phyloP scores from a whole-genome alignment of 1,284 basidiomycete genomes.

The Leccinum holopus region DNA sequence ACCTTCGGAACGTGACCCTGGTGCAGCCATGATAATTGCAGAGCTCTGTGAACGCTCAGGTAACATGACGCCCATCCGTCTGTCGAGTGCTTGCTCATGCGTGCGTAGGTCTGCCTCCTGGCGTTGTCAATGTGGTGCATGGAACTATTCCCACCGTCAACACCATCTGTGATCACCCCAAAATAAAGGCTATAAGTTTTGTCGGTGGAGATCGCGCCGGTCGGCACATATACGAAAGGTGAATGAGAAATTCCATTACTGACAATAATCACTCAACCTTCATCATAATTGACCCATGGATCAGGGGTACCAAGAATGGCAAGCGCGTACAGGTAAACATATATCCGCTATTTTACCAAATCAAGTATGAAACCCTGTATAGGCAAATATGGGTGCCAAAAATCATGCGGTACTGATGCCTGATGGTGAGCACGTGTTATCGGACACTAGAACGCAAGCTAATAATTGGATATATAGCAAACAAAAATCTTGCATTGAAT shows the following conservation, averaged over 20 bases:
- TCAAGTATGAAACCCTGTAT: conserved; percentile 10
- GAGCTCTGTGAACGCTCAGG: conserved; percentile 88
- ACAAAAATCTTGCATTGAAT: conserved; percentile 92
- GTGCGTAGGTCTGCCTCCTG: conserved; percentile 65
- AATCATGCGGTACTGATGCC: conserved; percentile 96
- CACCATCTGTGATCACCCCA: conserved; percentile 88
- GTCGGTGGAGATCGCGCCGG: conserved; percentile 97
- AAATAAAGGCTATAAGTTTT: conserved; percentile 94
- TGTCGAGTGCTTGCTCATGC: conserved; percentile 3
- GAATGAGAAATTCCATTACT: conserved; percentile 16
- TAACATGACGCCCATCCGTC: conserved; percentile 34
- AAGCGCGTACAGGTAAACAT: conserved; percentile 81
- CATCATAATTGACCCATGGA: conserved; percentile 9
- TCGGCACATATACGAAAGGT: conserved; percentile 91
- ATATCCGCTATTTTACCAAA: conserved; percentile 1
- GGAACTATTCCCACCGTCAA: conserved; percentile 91
- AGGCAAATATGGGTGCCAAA: conserved; percentile 95
- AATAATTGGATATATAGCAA: conserved; percentile 54
- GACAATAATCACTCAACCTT: background rate
- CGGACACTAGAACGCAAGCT: conserved; percentile 3
- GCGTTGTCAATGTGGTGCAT: conserved; percentile 88
- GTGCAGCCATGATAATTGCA: conserved; percentile 96
- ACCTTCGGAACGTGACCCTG: conserved; percentile 95
- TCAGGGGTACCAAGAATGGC: conserved; percentile 77
- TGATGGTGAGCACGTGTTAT: conserved; percentile 58